phyloP scores from a whole-genome alignment of 2,329 filamentous ascomycete genomes.

The Penicillium concentricum region DNA sequence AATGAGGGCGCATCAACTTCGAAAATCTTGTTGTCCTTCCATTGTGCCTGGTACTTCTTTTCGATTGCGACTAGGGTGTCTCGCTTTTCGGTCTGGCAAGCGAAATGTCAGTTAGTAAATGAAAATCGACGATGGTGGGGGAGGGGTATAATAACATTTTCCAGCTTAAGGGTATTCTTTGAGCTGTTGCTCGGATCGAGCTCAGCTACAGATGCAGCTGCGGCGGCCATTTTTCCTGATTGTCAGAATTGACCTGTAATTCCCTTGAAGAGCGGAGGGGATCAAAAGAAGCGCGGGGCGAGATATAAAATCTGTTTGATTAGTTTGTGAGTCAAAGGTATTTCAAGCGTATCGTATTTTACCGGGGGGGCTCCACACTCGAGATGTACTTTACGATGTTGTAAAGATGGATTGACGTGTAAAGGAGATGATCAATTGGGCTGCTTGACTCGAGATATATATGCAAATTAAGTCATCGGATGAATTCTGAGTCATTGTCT shows the following conservation, averaged over 20 bases:
- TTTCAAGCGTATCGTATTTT: conserved; percentile 5
- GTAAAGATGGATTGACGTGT: background rate
- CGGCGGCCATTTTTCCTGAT: conserved; percentile 41
- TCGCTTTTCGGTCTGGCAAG: conserved; percentile 31
- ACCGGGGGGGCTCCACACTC: background rate
- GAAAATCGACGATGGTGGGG: conserved; percentile 23
- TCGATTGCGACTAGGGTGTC: conserved; percentile 52
- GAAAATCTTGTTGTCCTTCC: conserved; percentile 76
- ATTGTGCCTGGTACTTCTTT: conserved; percentile 88
- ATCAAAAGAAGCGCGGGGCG: conserved; percentile 25
- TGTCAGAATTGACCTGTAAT: conserved; percentile 16
- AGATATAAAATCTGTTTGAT: conserved; percentile 23
- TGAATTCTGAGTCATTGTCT: too few species aligned
- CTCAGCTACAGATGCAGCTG: conserved; percentile 54
- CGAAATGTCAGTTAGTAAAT: conserved; percentile 11
- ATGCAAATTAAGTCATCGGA: too few species aligned
- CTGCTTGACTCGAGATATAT: background rate
- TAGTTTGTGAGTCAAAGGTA: conserved; percentile 12
- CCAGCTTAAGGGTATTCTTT: conserved; percentile 64
- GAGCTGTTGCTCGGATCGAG: conserved; percentile 55
- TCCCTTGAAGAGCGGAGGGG: conserved; percentile 15
- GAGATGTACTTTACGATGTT: background rate
- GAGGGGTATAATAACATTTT: conserved; percentile 48
- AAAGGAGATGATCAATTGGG: background rate
- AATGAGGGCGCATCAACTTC: conserved; percentile 79